These are phyloP conservation scores for Saururus chinensis DNA, from an alignment of 164 flowering plant species.

Conservation along the genomic window DNA sequence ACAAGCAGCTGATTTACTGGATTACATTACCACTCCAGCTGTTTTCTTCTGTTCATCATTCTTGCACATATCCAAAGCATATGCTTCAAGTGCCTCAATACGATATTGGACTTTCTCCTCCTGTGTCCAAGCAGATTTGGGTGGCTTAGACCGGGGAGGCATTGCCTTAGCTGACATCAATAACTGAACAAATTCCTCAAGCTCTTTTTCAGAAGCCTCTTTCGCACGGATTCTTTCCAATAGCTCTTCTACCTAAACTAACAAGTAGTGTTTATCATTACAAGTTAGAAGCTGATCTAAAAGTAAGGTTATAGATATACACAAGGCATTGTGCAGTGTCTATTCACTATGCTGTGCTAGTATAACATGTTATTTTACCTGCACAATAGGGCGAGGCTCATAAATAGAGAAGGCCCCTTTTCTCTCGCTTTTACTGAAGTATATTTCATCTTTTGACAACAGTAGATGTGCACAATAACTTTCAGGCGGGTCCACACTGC, in stretches of 20 bases:
- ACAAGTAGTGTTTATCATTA: not conserved
- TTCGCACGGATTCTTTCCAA: constrained; percentile 42
- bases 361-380: too few relatives aligned
- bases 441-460: constrained; percentile 79
- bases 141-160: constrained; percentile 59
- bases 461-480: constrained; percentile 86
- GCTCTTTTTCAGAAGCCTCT: constrained; percentile 77
- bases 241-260: constrained; percentile 74
- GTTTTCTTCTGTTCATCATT: constrained; percentile 62
- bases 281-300: not conserved
- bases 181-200: constrained; percentile 60
- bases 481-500: constrained; percentile 70
- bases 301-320: too few relatives aligned
- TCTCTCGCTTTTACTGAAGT: constrained; percentile 54
- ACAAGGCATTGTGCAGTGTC: too few relatives aligned
- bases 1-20: not conserved
- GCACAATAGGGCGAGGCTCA: constrained; percentile 50
- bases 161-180: constrained; percentile 58
- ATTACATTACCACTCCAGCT: constrained; percentile 60
- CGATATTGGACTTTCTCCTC: constrained; percentile 43
- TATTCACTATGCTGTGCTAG: too few relatives aligned
- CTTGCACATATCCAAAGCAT: constrained; percentile 65
- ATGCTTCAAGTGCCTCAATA: constrained; percentile 71
- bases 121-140: constrained; percentile 56
- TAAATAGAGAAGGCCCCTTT: constrained; percentile 59